These are phyloP conservation scores for Colletotrichum trifolii DNA, from an alignment of 2,329 filamentous ascomycete genomes.

Conservation along the genomic window DNA sequence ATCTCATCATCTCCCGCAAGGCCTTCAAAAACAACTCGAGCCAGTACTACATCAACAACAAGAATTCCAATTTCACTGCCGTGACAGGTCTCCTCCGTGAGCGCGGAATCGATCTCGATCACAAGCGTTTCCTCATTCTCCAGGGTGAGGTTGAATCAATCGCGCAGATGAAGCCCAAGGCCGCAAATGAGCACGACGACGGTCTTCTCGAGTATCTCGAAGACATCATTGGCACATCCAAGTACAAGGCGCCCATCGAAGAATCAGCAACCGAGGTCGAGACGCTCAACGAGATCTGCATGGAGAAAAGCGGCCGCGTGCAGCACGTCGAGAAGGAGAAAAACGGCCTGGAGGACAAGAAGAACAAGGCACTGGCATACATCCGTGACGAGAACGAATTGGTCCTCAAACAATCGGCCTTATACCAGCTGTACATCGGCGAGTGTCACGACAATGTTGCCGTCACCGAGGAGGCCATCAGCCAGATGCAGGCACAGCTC, in stretches of 20 bases:
- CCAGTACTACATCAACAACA: slow-evolving; percentile 96
- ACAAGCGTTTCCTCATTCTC: slow-evolving; percentile 97
- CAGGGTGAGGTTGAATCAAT: slow-evolving; percentile 99
- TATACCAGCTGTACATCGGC: slow-evolving; percentile 91
- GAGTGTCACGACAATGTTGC: slow-evolving; percentile 90
- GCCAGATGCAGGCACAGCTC: slow-evolving; percentile 88
- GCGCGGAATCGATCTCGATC: slow-evolving; percentile 92
- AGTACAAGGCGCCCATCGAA: slow-evolving; percentile 97
- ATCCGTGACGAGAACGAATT: slow-evolving; percentile 95
- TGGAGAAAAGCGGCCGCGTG: slow-evolving; percentile 94
- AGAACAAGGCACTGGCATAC: slow-evolving; percentile 90
- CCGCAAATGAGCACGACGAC: slow-evolving; percentile 93
- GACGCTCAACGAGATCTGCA: slow-evolving; percentile 90
- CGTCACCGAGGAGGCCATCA: slow-evolving; percentile 89
- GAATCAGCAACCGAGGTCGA: slow-evolving; percentile 92
- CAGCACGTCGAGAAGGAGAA: slow-evolving; percentile 99
- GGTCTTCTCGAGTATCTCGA: slow-evolving; percentile 96
- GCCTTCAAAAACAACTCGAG: slow-evolving; percentile 98
- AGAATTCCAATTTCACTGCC: slow-evolving; percentile 89
- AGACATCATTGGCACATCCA: slow-evolving; percentile 98
- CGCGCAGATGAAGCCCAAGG: slow-evolving; percentile 99
- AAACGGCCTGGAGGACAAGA: slow-evolving; percentile 92
- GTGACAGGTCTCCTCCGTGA: slow-evolving; percentile 90
- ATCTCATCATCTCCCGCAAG: slow-evolving; percentile 87
- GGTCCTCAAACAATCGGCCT: slow-evolving; percentile 84